Evolutionary conservation across 2,329 filamentous ascomycete genomes (phyloP).

Genomic region (Hypomyces rosellus): DNA sequence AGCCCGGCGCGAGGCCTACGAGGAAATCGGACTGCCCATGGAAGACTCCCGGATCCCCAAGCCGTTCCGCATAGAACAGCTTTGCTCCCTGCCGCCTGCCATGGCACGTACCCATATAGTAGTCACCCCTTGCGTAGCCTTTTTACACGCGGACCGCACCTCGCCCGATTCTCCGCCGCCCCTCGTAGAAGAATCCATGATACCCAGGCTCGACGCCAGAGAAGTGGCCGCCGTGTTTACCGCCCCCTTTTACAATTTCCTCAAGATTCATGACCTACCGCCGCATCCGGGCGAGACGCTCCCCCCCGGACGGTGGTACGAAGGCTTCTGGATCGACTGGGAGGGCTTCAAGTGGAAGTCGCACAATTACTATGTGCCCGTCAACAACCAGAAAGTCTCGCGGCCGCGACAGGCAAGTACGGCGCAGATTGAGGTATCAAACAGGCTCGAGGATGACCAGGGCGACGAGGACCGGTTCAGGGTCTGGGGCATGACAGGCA

Average conservation of each 20-base stretch:
- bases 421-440: conserved; percentile 26
- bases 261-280: conserved; percentile 54
- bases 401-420: conserved; percentile 43
- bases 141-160: conserved; percentile 59
- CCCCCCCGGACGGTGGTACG: conserved; percentile 68
- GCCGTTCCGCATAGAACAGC: conserved; percentile 79
- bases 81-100: conserved; percentile 75
- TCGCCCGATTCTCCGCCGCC: conserved; percentile 23
- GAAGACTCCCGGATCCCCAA: conserved; percentile 61
- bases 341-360: conserved; percentile 72
- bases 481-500: conserved; percentile 92
- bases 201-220: conserved; percentile 75
- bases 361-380: conserved; percentile 89
- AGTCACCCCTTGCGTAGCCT: conserved; percentile 70
- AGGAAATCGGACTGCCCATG: conserved; percentile 85
- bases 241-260: conserved; percentile 78
- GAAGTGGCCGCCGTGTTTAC: conserved; percentile 95
- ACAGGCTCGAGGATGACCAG: conserved; percentile 37
- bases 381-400: conserved; percentile 62
- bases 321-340: conserved; percentile 75
- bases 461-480: conserved; percentile 57
- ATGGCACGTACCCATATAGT: conserved; percentile 67
- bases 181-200: conserved; percentile 62
- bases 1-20: conserved; percentile 80
- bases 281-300: conserved; percentile 29